Base-by-base conservation (phyloP, 192 early-diverging fungal genomes). In the Spinellus fusiger region DNA sequence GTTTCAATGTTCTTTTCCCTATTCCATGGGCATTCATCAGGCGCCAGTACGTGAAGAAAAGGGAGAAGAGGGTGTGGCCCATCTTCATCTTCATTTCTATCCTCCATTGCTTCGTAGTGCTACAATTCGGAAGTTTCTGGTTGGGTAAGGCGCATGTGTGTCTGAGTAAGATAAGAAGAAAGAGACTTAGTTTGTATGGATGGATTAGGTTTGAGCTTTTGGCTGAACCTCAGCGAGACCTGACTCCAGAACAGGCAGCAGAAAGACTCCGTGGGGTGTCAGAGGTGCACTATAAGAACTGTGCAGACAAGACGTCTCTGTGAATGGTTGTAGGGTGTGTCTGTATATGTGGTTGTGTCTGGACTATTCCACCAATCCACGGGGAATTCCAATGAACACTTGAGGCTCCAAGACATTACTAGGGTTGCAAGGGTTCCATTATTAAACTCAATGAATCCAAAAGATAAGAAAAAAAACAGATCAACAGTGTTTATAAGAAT, bases 21-120 rank as follows among this genome's bases (percentile, higher is more conserved):
- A 98, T 71, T 93, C 92, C 1, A 96, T 96, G 93, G 95, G 95
- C 1, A 68, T 98, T 54, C 96, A 98, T 71, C 88, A 92, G 54
- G 80, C 92, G 1, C 94, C 94, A 0, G 74, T 85, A 1, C 79
- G 82, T 49, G 74, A 64, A 0, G 64, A 78, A 9, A 74, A 86
- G 44, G 61, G 65, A n/a, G 73, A 82, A 2, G 73, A 86, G 44
- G 61, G 65, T 1, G 76, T 75, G 56, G 77, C 81, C 25, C 93
- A 95, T 70, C 67, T 98, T 28, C 96, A 98, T 63, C 38, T 96
- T 46, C 96, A 98, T 66, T 97, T 94, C 70, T 98, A 98, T 66
- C 96, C 96, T 25, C 93, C 96, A 29, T 77, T 98, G 32, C 72
- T 98, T 62, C 77, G 96, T 59, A 91, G 83, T 62, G 86, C 94